Evolutionary conservation across 371 early-diverging fungal species (phyloP).

Genomic region (Circinella umbellata): DNA sequence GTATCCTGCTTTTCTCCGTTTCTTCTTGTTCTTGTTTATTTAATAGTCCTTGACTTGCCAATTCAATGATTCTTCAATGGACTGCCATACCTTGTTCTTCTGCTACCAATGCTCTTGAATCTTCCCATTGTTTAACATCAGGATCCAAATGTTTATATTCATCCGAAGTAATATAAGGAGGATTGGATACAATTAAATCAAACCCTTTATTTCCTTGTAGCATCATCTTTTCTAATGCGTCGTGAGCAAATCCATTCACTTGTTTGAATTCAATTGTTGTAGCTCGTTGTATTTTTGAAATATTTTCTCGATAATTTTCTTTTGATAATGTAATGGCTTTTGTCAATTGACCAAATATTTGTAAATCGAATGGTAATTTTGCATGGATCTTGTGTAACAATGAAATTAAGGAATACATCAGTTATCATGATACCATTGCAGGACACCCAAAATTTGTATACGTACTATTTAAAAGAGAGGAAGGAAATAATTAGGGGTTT

Average conservation of each 20-base stretch:
- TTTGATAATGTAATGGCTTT: conserved; percentile 56
- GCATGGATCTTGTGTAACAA: no score
- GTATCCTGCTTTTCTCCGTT: conserved; percentile 30
- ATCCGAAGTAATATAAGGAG: conserved; percentile 84
- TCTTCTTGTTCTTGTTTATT: conserved; percentile 13
- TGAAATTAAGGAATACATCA: no score
- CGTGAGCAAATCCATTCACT: conserved; percentile 48
- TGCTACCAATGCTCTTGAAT: conserved; percentile 80
- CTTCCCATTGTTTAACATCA: conserved; percentile 88
- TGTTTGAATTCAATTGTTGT: conserved; percentile 38
- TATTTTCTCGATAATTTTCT: conserved; percentile 40
- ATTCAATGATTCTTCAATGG: conserved; percentile 61
- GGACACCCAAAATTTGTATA: no score
- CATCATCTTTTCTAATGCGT: not conserved
- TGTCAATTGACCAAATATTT: no score
- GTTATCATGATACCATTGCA: no score
- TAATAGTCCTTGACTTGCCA: conserved; percentile 34
- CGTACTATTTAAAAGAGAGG: no score
- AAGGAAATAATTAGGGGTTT: no score
- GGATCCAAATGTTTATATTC: conserved; percentile 73
- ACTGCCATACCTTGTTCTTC: conserved; percentile 69
- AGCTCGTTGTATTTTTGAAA: not conserved
- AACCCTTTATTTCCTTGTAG: not conserved
- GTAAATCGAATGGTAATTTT: no score
- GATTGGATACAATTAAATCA: conserved; percentile 86